Conservation (phyloP, 1,139 yeast genomes). For the Meyerozyma sp. region DNA sequence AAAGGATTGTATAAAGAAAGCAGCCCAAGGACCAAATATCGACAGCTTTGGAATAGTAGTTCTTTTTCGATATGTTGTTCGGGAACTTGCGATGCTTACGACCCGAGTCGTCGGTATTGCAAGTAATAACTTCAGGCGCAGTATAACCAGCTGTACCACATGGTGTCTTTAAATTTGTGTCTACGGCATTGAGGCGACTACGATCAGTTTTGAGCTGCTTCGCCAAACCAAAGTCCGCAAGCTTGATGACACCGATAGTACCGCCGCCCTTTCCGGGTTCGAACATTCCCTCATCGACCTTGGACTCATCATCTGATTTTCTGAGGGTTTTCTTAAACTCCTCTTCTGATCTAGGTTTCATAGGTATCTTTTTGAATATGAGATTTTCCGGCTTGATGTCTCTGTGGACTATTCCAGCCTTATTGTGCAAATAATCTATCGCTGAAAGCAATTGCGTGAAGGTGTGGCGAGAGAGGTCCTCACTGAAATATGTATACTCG, state of each 20-base stretch:
- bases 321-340: slow-evolving; percentile 42
- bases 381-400: slow-evolving; percentile 95
- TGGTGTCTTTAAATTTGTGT: slow-evolving; percentile 65
- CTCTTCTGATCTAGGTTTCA: slow-evolving; percentile 39
- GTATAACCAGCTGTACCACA: slow-evolving; percentile 92
- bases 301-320: slow-evolving; percentile 69
- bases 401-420: slow-evolving; percentile 79
- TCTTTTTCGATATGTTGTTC: slow-evolving; percentile 44
- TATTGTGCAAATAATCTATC: slow-evolving; percentile 72
- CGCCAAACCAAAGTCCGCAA: slow-evolving; percentile 92
- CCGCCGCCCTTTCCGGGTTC: slow-evolving; percentile 81
- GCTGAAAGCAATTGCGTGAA: slow-evolving; percentile 83
- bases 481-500: slow-evolving; percentile 84
- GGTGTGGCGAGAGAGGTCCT: slow-evolving; percentile 78
- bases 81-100: slow-evolving; percentile 14
- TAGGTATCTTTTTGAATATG: slow-evolving; percentile 49
- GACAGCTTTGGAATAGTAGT: slow-evolving; percentile 81
- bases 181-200: slow-evolving; percentile 5
- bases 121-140: slow-evolving; percentile 84
- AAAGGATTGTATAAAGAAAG: slow-evolving; percentile 78
- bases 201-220: slow-evolving; percentile 63
- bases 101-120: slow-evolving; percentile 17
- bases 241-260: slow-evolving; percentile 76
- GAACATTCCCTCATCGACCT: slow-evolving; percentile 84
- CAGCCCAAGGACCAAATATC: slow-evolving; percentile 98